A percentile compares a stretch with the other conserved stretches of the same genome.
These are phyloP conservation scores for Trichosanthes cucumerina DNA, from an alignment of 306 rosid species.

Conservation along the genomic window DNA sequence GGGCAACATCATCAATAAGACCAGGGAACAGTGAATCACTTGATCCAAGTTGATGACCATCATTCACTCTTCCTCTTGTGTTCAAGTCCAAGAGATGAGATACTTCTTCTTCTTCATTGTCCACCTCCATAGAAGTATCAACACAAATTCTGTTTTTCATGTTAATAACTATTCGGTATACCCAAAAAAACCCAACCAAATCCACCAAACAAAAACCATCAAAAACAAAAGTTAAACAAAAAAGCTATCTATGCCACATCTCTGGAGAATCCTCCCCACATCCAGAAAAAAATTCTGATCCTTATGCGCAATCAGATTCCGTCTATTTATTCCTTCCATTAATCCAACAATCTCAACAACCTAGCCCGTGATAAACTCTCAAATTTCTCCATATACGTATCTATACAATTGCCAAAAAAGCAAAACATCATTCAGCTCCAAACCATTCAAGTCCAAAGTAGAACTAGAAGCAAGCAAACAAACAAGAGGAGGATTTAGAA, in stretches of 20 bases:
- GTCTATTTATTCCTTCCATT: constrained; percentile 18
- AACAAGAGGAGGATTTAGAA: neutral
- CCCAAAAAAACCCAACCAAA: constrained; percentile 15
- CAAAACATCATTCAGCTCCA: neutral
- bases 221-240: constrained; percentile 1
- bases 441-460: neutral
- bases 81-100: constrained; percentile 3
- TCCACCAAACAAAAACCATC: constrained; percentile 8
- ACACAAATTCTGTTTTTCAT: constrained; percentile 22
- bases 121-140: constrained; percentile 12
- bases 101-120: constrained; percentile 7
- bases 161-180: constrained; percentile 23
- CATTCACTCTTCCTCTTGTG: constrained; percentile 41
- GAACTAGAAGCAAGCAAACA: constrained; percentile 4
- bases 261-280: constrained; percentile 6
- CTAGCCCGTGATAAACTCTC: constrained; percentile 5
- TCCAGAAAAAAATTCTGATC: constrained; percentile 26
- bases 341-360: constrained; percentile 12
- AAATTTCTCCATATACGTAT: constrained; percentile 11
- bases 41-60: constrained; percentile 54
- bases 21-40: constrained; percentile 62
- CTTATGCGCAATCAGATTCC: constrained; percentile 35
- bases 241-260: neutral
- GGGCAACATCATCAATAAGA: constrained; percentile 24
- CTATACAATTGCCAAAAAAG: constrained; percentile 1